Conservation (phyloP, 345 rosid species). For the Turritis glabra region DNA sequence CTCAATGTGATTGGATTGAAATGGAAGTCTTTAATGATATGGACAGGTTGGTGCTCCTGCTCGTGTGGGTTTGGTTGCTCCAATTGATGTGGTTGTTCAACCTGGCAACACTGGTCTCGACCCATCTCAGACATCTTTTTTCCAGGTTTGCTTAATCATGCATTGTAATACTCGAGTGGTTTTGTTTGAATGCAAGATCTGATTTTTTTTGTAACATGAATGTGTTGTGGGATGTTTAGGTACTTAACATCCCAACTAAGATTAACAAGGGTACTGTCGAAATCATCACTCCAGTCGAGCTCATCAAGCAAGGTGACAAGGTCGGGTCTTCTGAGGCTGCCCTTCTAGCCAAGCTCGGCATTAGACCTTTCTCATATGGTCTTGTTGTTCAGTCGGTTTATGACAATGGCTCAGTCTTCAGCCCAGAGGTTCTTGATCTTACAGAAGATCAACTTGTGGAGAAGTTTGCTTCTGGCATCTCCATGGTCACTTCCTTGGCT, state of each 20-base stretch:
- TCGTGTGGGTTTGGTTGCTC: slow-evolving; percentile 95
- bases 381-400: slow-evolving; percentile 64
- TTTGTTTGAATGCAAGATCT: background rate
- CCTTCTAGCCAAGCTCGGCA: slow-evolving; percentile 81
- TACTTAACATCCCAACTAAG: slow-evolving; percentile 89
- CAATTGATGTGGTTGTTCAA: slow-evolving; percentile 92
- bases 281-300: slow-evolving; percentile 86
- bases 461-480: slow-evolving; percentile 74
- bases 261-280: slow-evolving; percentile 97
- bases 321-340: slow-evolving; percentile 98
- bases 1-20: background rate
- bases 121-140: slow-evolving; percentile 95
- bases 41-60: slow-evolving; percentile 94
- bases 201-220: background rate
- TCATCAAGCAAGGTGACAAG: slow-evolving; percentile 88
- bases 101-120: slow-evolving; percentile 98
- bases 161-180: background rate
- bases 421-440: slow-evolving; percentile 82
- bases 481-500: slow-evolving; percentile 75
- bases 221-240: slow-evolving; percentile 42
- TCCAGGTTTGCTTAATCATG: slow-evolving; percentile 53
- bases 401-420: slow-evolving; percentile 80
- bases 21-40: background rate
- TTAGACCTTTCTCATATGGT: slow-evolving; percentile 93
- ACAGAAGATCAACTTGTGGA: slow-evolving; percentile 74